Percentiles rank a stretch among this genome's conserved stretches.
Conservation (phyloP, 495 filamentous ascomycete genomes). For the Penicillium dipodomyicola region DNA sequence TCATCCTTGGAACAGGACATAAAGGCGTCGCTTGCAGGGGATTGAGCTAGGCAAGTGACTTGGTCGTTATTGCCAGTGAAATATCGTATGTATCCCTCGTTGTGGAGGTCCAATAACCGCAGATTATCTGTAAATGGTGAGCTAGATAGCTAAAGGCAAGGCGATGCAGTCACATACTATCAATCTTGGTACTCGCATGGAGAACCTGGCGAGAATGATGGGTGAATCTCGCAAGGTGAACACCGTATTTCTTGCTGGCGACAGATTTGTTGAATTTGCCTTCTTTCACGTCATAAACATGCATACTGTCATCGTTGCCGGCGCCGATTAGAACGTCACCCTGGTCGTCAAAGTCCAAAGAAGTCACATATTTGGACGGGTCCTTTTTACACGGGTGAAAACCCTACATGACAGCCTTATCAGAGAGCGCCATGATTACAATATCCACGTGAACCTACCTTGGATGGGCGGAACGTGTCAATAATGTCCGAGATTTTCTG, state of each 20-base stretch:
- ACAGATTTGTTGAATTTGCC: constrained; percentile 82
- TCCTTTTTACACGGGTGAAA: constrained; percentile 44
- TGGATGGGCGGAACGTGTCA: constrained; percentile 45
- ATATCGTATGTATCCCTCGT: constrained; percentile 92
- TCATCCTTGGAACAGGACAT: constrained; percentile 86
- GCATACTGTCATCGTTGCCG: constrained; percentile 88
- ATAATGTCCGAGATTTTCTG: constrained; percentile 49
- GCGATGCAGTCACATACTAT: constrained; percentile 42
- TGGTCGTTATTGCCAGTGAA: constrained; percentile 81
- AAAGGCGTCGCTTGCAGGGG: constrained; percentile 74
- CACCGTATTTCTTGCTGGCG: constrained; percentile 90
- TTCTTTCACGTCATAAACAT: constrained; percentile 88
- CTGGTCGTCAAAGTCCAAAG: constrained; percentile 92
- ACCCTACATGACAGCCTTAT: constrained; percentile 24
- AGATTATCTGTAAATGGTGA: constrained; percentile 60
- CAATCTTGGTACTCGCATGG: constrained; percentile 92
- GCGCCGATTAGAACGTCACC: constrained; percentile 86
- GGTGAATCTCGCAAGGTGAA: constrained; percentile 89
- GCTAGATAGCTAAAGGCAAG: background rate
- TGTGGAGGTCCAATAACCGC: constrained; percentile 87
- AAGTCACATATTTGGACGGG: constrained; percentile 51
- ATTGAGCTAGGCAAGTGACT: constrained; percentile 72
- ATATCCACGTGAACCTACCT: constrained; percentile 33
- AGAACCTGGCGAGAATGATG: constrained; percentile 84
- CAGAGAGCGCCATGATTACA: constrained; percentile 10